Evolutionary conservation across 2,329 filamentous ascomycete species (phyloP).

Genomic region (Neurospora sp.): DNA sequence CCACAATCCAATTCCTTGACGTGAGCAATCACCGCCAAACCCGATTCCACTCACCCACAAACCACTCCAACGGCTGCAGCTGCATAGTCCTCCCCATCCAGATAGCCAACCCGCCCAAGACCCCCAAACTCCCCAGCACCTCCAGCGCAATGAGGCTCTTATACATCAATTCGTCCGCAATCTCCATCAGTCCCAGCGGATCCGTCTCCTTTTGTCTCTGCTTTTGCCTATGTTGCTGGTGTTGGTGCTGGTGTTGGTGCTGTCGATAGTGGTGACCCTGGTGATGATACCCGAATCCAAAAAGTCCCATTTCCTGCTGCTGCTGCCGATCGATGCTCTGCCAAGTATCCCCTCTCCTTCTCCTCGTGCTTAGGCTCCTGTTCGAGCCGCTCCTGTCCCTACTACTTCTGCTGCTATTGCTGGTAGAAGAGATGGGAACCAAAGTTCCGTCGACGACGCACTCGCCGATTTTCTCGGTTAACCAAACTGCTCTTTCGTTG

Average conservation of each 20-base stretch:
- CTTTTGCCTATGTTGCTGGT: neutral
- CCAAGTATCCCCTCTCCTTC: conserved; percentile 5
- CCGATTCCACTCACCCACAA: conserved; percentile 20
- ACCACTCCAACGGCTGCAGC: conserved; percentile 19
- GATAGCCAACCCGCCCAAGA: conserved; percentile 62
- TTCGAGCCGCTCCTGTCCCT: conserved; percentile 17
- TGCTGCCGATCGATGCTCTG: neutral
- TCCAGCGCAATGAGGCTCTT: conserved; percentile 61
- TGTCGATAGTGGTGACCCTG: neutral
- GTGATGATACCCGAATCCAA: neutral
- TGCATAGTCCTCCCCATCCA: conserved; percentile 37
- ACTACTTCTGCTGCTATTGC: conserved; percentile 8
- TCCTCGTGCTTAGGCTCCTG: conserved; percentile 8
- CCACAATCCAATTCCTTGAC: neutral
- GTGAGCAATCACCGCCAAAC: conserved; percentile 15
- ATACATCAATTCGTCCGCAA: conserved; percentile 55
- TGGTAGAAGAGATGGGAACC: conserved; percentile 31
- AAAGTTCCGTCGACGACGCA: conserved; percentile 57
- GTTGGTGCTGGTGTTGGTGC: neutral
- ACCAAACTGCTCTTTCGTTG: conserved; percentile 58
- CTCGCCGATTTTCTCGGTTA: conserved; percentile 56
- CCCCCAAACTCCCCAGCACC: conserved; percentile 62
- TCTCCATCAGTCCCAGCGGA: conserved; percentile 66
- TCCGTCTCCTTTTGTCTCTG: conserved; percentile 45
- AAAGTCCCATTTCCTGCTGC: neutral